phyloP scores from a whole-genome alignment of 78 protist species.

The Dictyostelium discoideum region DNA sequence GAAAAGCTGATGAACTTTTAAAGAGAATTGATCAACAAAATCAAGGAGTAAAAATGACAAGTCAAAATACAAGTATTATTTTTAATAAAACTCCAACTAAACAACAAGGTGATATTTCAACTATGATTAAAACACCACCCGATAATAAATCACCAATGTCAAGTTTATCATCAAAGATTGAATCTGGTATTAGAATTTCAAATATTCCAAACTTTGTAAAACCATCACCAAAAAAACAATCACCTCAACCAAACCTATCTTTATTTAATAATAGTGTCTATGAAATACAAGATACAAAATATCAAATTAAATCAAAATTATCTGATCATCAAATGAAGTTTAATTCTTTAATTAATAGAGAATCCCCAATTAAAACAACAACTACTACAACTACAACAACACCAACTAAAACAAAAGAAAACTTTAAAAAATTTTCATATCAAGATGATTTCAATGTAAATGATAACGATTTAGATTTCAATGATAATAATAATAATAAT shows the following conservation, averaged over 20 bases:
- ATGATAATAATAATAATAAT: background rate
- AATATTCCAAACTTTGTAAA: background rate
- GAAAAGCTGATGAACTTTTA: constrained; percentile 24
- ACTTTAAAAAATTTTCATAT: background rate
- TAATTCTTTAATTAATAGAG: constrained; percentile 37
- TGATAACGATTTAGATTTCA: constrained; percentile 3
- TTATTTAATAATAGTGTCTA: background rate
- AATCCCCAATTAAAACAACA: background rate
- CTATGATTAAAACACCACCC: constrained; percentile 12
- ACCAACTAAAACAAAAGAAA: background rate
- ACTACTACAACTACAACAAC: background rate
- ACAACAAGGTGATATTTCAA: background rate
- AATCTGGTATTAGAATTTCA: background rate
- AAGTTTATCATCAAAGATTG: constrained; percentile 20
- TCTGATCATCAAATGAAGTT: constrained; percentile 9
- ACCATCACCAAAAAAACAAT: background rate
- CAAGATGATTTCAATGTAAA: background rate
- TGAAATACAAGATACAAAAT: background rate
- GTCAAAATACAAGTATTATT: constrained; percentile 24
- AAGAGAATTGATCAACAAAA: background rate
- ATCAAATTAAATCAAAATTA: background rate
- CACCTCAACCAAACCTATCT: background rate
- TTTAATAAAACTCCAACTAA: constrained; percentile 27
- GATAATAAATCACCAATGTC: background rate
- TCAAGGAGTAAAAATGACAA: background rate